Evolutionary conservation across 352 stramenopile species (phyloP), one percentile per base, ranked within the genome.

Genomic region (Phytophthora parvispora): DNA sequence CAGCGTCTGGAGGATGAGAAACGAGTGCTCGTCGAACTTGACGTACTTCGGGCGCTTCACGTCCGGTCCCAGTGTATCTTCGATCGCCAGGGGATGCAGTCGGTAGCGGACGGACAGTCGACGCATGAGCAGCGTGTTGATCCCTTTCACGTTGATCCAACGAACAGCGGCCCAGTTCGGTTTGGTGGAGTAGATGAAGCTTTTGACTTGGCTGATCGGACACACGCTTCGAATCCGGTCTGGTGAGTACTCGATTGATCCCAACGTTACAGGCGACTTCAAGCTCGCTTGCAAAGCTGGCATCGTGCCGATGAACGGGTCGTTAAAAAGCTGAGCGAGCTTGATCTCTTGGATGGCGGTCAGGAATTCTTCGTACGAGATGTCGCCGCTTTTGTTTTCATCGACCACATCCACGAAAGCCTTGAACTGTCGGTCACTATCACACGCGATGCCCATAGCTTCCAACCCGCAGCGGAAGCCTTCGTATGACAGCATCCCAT

Each of bases 291-390:
- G 83, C 82, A 71, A 36, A 32, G 61, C 25, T 4, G 72, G 72
- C 62, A 74, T 67, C 0, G 90, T 81, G 1, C 54, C 66, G 10
- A 93, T 27, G 58, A 90, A 89, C 20, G 74, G 60, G 20, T 83
- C 72, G 28, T 80, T 88, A 59, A 97, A 94, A 27, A 97, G 76
- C 58, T 96, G 86, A 43, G 86, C 88, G 22, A 96, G 73, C 69
- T 97, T 97, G 61, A 95, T 92, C 66, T 93, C 89, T 47, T 97
- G 89, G 45, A 95, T 87, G n/a, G 87, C 87, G 24, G 83, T 78
- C 60, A 91, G 78, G 63, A 97, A 97, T 55, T 97, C 88, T 12
- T 89, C 77, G 71, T 89, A 93, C 43, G 85, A 90, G 49, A 97
- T 97, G 42, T 77, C 72, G 31, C 86, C 84, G 64, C 82, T 93